phyloP scores from a whole-genome alignment of 1,284 basidiomycete genomes.

The Trametes polyzona region DNA sequence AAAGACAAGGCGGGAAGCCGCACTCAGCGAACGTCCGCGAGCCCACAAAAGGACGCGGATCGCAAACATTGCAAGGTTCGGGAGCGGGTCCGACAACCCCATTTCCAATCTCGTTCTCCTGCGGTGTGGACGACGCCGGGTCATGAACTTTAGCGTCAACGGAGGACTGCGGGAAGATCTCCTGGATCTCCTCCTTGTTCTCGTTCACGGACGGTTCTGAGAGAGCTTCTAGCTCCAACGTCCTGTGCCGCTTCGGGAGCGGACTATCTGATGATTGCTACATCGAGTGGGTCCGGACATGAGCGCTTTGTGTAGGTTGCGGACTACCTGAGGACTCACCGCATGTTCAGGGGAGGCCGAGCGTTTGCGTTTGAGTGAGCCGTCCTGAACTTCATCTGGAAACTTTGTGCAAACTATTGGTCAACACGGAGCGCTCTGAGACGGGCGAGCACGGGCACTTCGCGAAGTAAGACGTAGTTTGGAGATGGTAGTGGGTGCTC shows the following conservation, averaged over 20 bases:
- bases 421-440: not conserved
- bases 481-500: no score
- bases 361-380: slow-evolving; percentile 21
- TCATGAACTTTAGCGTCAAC: not conserved
- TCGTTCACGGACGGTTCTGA: not conserved
- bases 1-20: not conserved
- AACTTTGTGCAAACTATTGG: not conserved
- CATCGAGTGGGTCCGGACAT: not conserved
- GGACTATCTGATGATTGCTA: no score
- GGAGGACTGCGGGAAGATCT: not conserved
- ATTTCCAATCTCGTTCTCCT: no score
- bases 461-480: no score
- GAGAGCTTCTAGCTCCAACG: slow-evolving; percentile 15
- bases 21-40: not conserved
- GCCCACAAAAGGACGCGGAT: not conserved
- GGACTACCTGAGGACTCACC: slow-evolving; percentile 2
- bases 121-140: no score
- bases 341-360: slow-evolving; percentile 1
- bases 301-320: not conserved
- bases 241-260: slow-evolving; percentile 28
- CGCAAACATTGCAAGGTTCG: not conserved
- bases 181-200: slow-evolving; percentile 6
- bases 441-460: not conserved
- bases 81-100: not conserved
- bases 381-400: slow-evolving; percentile 13